Evolutionary conservation across 2,329 filamentous ascomycete genomes (phyloP), one percentile per base, ranked within the genome.

Genomic region (Claviceps paspali): DNA sequence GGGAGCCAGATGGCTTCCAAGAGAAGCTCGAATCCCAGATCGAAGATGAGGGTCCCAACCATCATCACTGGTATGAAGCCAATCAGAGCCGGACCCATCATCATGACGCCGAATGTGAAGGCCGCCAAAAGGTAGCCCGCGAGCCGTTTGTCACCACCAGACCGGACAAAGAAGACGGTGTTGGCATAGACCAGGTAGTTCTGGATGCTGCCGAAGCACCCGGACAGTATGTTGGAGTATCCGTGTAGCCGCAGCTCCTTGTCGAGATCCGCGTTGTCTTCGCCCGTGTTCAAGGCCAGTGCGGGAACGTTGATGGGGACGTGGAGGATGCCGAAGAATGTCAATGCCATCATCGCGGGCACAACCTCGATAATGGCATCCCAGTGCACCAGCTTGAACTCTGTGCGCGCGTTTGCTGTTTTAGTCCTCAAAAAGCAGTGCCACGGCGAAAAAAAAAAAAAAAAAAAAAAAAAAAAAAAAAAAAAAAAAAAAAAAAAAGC

Each of bases 181-280:
- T 98, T 98, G 41, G 88, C 88, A 51, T 96, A 98, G 1, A 98
- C 91, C 2, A 98, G 71, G 52, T 98, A 98, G 56, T 98, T 98
- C 59, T 92, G 71, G 41, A 98, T 92, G 52, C 87, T 95, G 10
- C 91, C 91, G 10, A 75, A 66, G 44, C 79, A 73, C 3, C 91
- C 91, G 7, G 88, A 96, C 9, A 96, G 49, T 14, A 87, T 80
- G 58, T 98, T 98, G 1, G 88, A 95, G 47, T 91, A 74, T 2
- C 91, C 91, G 51, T 98, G 91, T 30, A 93, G 77, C 51, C 87
- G 85, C 17, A 98, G 67, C 55, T 98, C 91, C 43, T 82, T 76
- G 52, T 98, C 85, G 34, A 98, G 74, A 52, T 92, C 79, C 22
- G 93, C 72, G 52, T 96, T 82, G 53, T 98, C 91, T 56, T 96